Evolutionary conservation across 1,284 basidiomycete species (phyloP).

Genomic region (Vanrija humicola): DNA sequence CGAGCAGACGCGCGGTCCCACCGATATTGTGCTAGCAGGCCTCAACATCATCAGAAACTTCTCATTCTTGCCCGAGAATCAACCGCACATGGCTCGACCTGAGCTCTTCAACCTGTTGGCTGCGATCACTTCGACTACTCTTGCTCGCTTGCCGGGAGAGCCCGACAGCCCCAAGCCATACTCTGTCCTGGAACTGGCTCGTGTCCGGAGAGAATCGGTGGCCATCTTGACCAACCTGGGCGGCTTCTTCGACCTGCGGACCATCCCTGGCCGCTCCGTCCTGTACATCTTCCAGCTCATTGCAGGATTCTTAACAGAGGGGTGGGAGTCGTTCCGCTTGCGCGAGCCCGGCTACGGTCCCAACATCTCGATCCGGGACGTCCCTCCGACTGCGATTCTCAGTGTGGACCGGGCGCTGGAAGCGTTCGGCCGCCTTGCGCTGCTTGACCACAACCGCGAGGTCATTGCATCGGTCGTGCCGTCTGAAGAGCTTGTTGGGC

Average conservation of each 20-base stretch:
- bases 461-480: constrained; percentile 63
- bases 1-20: constrained; percentile 27
- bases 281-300: constrained; percentile 63
- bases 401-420: constrained; percentile 62
- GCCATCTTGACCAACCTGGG: constrained; percentile 68
- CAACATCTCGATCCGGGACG: constrained; percentile 21
- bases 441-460: constrained; percentile 74
- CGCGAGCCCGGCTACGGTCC: constrained; percentile 51
- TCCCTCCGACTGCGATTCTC: constrained; percentile 23
- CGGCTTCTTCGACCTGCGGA: constrained; percentile 52
- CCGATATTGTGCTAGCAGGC: constrained; percentile 64
- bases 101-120: constrained; percentile 65
- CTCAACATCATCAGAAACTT: constrained; percentile 84
- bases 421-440: constrained; percentile 70
- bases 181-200: constrained; percentile 66
- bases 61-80: constrained; percentile 69
- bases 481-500: constrained; percentile 56
- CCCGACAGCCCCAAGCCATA: constrained; percentile 44
- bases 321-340: constrained; percentile 57
- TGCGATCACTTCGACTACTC: constrained; percentile 57
- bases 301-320: constrained; percentile 61
- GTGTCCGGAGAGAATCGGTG: constrained; percentile 72
- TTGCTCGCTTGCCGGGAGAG: constrained; percentile 49
- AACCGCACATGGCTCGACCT: constrained; percentile 61
- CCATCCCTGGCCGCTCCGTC: constrained; percentile 51